Base-by-base conservation (phyloP, 75 land plant species). In the Cunninghamia lanceolata region DNA sequence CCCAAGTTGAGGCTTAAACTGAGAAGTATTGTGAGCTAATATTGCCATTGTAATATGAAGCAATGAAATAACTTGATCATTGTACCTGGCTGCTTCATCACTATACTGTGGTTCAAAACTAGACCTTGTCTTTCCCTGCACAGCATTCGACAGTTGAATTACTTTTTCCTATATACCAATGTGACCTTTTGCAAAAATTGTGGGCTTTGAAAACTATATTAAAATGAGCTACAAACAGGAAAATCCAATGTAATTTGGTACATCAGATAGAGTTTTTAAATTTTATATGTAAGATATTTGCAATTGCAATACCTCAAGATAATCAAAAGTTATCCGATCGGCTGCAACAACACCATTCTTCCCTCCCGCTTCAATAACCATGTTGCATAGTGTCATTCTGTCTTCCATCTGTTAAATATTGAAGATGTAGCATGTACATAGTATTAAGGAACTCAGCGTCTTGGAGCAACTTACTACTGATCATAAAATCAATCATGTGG, bases 331-430 rank as follows among this genome's bases (percentile, higher is more conserved):
- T 30, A 92, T 95, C 53, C 86, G 43, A 88, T 97, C 99, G 81
- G 98, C 93, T 87, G 98, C 94, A 38, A 97, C 91, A 84, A 97
- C 93, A 78, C 98, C 99, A 89, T 97, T 97, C 85, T 97, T 94
- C 16, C 94, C 99, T 32, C 99, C 99, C 86, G 98, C 99, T 90
- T 97, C 99, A 84, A 97, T 90, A 85, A 96, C 99, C 99, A 97
- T 97, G 91, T 96, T 97, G 89, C 99, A 97, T 38, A 97, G 87
- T 79, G 99, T 97, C 99, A 97, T 96, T 78, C 99, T 91, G 82
- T 97, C 99, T 89, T 97, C 98, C 99, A 97, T 97, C 99, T 97
- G 47, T 68, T 34, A 56, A 88, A 80, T 52, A 32, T 83, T 53
- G 21, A 38, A 40, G 11, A 56, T 52, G 45, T 6, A 76, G 56